Evolutionary conservation across 495 filamentous ascomycete genomes (phyloP).

Genomic region (Cladorrhinum samala): DNA sequence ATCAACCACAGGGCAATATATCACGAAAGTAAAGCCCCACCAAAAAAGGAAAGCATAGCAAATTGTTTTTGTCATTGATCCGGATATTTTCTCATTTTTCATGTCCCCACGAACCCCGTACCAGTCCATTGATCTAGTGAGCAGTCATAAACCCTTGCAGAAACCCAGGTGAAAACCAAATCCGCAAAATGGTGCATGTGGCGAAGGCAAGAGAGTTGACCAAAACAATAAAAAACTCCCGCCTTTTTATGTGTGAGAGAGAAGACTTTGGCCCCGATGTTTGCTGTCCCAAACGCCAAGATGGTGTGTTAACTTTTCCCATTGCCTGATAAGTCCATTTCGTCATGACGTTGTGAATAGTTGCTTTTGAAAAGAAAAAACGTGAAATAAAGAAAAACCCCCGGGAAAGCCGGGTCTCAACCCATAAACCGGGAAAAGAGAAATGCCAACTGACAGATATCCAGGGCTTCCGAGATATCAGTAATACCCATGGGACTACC

Average conservation of each 20-base stretch:
- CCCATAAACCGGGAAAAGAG: slow-evolving; percentile 14
- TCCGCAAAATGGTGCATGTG: slow-evolving; percentile 16
- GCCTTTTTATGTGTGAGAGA: neutral
- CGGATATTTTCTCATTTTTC: slow-evolving; percentile 18
- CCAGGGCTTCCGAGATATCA: slow-evolving; percentile 29
- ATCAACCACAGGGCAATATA: neutral
- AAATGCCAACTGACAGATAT: slow-evolving; percentile 28
- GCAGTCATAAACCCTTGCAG: slow-evolving; percentile 25
- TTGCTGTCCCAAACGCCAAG: slow-evolving; percentile 25
- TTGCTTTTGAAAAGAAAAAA: slow-evolving; percentile 11
- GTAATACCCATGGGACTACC: slow-evolving; percentile 22
- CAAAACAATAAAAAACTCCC: neutral
- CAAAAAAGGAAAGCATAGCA: neutral
- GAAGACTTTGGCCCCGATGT: slow-evolving; percentile 7
- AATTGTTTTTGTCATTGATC: slow-evolving; percentile 2
- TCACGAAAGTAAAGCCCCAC: neutral
- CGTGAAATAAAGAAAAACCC: slow-evolving; percentile 13
- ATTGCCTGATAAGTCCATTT: slow-evolving; percentile 24
- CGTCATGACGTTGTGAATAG: slow-evolving; percentile 18
- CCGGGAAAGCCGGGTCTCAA: slow-evolving; percentile 5
- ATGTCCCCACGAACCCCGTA: slow-evolving; percentile 20
- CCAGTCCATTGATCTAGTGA: slow-evolving; percentile 27
- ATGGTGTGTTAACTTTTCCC: slow-evolving; percentile 28
- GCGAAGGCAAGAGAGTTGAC: slow-evolving; percentile 13
- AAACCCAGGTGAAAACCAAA: slow-evolving; percentile 13